A percentile compares a stretch with the other conserved stretches of the same genome.
Evolutionary conservation across 257 asterid species (phyloP).

Genomic region (Solanum rostratum): DNA sequence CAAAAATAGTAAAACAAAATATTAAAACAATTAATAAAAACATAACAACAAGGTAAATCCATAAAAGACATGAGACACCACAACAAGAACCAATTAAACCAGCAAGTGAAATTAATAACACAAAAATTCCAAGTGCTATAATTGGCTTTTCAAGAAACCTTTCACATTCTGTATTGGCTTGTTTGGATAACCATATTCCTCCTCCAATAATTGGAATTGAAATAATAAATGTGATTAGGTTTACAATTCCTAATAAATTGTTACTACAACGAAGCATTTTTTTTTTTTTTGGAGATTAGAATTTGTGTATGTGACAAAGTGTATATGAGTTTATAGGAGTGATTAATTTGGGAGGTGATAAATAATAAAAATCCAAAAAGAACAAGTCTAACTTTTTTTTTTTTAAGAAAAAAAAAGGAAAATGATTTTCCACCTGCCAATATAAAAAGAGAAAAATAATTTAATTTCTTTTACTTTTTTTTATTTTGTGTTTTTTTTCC

Average conservation of each 20-base stretch:
- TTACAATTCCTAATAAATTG: conserved; percentile 60
- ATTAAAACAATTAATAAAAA: conserved; percentile 54
- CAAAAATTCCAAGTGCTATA: conserved; percentile 60
- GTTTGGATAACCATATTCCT: conserved; percentile 74
- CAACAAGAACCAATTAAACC: conserved; percentile 80
- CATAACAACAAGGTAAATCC: conserved; percentile 75
- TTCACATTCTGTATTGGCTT: conserved; percentile 68
- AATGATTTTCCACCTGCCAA: neutral
- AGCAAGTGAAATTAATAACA: conserved; percentile 62
- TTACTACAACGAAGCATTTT: conserved; percentile 63
- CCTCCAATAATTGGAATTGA: conserved; percentile 77
- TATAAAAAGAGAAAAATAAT: neutral
- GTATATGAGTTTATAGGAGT: neutral
- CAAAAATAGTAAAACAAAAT: conserved; percentile 74
- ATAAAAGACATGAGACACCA: conserved; percentile 63
- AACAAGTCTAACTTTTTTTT: neutral
- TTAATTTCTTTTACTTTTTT: neutral
- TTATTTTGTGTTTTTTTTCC: too few species aligned
- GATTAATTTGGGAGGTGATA: neutral
- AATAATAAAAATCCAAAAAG: neutral
- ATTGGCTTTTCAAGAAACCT: conserved; percentile 62
- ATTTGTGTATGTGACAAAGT: neutral
- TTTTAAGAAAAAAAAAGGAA: neutral
- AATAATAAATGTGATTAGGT: conserved; percentile 47
- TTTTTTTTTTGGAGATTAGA: neutral